Evolutionary conservation across 768 basidiomycete genomes (phyloP).

Genomic region (Amanita subjunquillea): DNA sequence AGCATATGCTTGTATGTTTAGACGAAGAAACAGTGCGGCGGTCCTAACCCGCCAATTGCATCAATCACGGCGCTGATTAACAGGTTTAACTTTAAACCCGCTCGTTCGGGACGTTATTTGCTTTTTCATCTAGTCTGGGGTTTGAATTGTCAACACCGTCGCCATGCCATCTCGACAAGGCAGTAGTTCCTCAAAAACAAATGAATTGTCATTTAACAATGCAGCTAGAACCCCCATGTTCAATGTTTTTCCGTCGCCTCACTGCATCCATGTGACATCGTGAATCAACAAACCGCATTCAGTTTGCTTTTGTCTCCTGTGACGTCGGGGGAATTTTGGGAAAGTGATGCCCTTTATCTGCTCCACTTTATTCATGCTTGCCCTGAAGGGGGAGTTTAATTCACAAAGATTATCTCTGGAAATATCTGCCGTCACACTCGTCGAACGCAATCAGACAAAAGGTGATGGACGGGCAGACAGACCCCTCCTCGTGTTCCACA

Average conservation of each 20-base stretch:
- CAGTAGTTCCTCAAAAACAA: neutral
- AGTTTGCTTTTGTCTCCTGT: neutral
- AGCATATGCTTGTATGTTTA: neutral
- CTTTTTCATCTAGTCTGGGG: neutral
- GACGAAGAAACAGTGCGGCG: neutral
- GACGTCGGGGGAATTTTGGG: neutral
- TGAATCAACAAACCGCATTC: neutral
- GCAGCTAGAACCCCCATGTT: neutral
- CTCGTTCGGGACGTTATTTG: neutral
- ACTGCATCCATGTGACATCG: neutral
- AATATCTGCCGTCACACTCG: neutral
- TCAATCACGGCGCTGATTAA: neutral
- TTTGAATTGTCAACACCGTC: neutral
- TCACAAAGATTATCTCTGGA: neutral
- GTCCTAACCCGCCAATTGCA: neutral
- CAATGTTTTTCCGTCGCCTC: neutral
- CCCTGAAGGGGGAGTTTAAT: neutral
- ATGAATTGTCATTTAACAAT: neutral
- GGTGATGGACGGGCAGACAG: neutral
- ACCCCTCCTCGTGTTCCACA: neutral
- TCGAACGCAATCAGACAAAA: constrained; percentile 1
- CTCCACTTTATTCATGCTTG: neutral
- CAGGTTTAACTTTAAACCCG: neutral
- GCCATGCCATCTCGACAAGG: neutral
- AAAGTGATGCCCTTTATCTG: neutral